Evolutionary conservation across 805 yeast genomes (phyloP), one percentile per base, ranked within the genome.

Genomic region (Wickerhamiella siamensis): DNA sequence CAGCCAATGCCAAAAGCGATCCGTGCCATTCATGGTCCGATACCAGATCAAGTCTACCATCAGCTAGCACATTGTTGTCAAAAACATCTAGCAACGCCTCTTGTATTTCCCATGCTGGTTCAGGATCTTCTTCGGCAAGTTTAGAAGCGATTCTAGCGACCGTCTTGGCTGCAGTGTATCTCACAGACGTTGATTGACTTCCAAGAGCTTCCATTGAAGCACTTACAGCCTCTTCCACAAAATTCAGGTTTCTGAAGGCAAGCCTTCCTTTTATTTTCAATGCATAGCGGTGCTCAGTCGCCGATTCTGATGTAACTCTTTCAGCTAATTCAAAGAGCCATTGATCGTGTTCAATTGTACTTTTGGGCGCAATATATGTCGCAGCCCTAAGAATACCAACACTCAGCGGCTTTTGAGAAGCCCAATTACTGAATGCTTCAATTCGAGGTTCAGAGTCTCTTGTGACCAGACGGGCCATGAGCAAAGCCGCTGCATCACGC

Each of bases 131-230:
- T 51, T 58, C 16, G 52, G 42, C 39, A 66, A 56, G 15, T 4
- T 50, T 45, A 0, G 56, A 40, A 9, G 63, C 54, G 4, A 83
- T 53, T 36, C 72, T 65, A 4, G 80, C 72, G 21, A 80, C 56
- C 19, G 77, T 74, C 54, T 79, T 80, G 1, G 95, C 81, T 27
- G 78, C 62, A 1, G 74, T 63, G 12, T 49, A 42, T 31, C 54
- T 47, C 35, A 46, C 42, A 8, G 39, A 36, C n/a, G 47, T 32
- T 12, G 48, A 20, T 5, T 36, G 32, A 21, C 34, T 15, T 20
- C 36, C 36, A 3, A 37, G 42, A 16, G 22, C 39, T 15, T 38
- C 43, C n/a, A 36, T 34, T 2, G 40, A 36, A 9, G 22, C 17
- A 16, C 39, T 41, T 3, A 44, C 18, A 2, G 43, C 31, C 3